phyloP scores from a whole-genome alignment of 768 basidiomycete species.

The Lepiota venenata region DNA sequence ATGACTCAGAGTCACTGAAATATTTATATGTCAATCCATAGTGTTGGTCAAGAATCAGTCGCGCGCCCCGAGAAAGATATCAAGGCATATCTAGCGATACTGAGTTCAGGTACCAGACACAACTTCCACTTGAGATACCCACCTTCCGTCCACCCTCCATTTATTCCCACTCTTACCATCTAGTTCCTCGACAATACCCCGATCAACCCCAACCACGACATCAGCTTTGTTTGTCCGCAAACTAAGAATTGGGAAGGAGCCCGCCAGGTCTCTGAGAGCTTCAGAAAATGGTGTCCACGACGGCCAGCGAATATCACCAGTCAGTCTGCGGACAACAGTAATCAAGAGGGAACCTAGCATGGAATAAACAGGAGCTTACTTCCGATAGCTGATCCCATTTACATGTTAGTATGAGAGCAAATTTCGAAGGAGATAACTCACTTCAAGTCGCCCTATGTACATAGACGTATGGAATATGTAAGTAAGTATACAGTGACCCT shows the following conservation, averaged over 20 bases:
- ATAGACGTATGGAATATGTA: neutral
- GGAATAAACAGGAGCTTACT: constrained; percentile 44
- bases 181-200: constrained; percentile 64
- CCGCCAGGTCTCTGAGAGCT: constrained; percentile 65
- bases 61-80: constrained; percentile 27
- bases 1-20: no score
- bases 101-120: neutral
- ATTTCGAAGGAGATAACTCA: constrained; percentile 33
- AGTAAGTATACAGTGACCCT: neutral
- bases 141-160: constrained; percentile 85
- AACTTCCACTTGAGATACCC: constrained; percentile 20
- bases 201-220: constrained; percentile 79
- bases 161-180: constrained; percentile 55
- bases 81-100: constrained; percentile 38
- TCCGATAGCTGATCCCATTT: constrained; percentile 59
- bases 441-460: constrained; percentile 82
- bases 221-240: constrained; percentile 95
- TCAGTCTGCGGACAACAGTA: constrained; percentile 54
- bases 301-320: constrained; percentile 89
- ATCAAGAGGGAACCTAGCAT: neutral
- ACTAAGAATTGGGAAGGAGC: constrained; percentile 78
- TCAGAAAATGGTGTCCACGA: constrained; percentile 11
- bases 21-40: no score
- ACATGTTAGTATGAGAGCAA: neutral
- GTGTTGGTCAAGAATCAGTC: no score